Evolutionary conservation across 192 early-diverging fungal species (phyloP), one percentile per base, ranked within the genome.

Genomic region (Umbelopsis isabellina): DNA sequence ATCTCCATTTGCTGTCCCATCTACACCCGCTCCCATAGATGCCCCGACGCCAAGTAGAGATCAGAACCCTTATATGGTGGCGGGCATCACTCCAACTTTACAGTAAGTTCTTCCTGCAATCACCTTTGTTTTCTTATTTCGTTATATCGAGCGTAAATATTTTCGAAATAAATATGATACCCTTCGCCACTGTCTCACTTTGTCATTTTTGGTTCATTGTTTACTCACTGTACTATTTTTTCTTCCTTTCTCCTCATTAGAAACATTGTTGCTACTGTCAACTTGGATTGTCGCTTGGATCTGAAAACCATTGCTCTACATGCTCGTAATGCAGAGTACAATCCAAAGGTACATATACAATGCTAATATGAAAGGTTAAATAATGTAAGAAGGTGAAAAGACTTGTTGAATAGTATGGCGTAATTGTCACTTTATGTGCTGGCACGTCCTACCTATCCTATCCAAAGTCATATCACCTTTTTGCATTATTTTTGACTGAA

Each of bases 321-420:
- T 74, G 98, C 98, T n/a, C 89, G 98, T 67, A 99, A 99, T 79
- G 98, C 98, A 77, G 98, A 99, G 83, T 99, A 99, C 86, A 99
- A 99, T 81, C 98, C 98, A 78, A 99, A 99, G 93, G 95, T 97
- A 88, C 41, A 25, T 72, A 61, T 61, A 25, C 55, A 61, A 49
- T 61, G 25, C 13, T 61, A 61, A 41, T 41, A 41, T 41, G 37
- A 41, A 41, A 41, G 55, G 33, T 35, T n/a, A 37, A 50, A 48
- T 20, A 6, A 49, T 30, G 33, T n/a, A 20, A 67, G 23, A 44
- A 58, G 22, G 69, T 47, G 52, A 71, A 71, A 71, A 49, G 50
- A 25, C 22, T 69, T 71, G 67, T 69, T 75, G 48, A 1, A 21
- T 49, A 49, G 48, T 1, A 41, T 41, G 37, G 10, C 37, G 37